These are phyloP conservation scores for Didymellaceae sp. DNA, from an alignment of 2,329 filamentous ascomycete species.

Conservation along the genomic window DNA sequence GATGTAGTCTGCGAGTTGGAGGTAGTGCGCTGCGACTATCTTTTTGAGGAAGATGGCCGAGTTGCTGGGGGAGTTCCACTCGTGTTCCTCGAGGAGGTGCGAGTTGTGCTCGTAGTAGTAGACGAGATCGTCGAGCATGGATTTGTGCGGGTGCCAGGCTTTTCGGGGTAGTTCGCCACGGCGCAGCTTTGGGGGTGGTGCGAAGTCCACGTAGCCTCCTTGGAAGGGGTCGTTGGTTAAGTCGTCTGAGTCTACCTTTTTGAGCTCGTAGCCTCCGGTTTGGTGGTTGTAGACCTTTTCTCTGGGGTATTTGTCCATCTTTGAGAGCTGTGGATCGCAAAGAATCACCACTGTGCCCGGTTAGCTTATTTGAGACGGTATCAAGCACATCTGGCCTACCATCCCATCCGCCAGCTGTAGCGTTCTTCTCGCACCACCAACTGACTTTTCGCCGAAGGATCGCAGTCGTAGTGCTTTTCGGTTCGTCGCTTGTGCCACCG, in stretches of 20 bases:
- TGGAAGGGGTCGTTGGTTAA: slow-evolving; percentile 37
- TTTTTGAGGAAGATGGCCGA: slow-evolving; percentile 43
- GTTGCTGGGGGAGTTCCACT: slow-evolving; percentile 30
- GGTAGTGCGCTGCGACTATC: slow-evolving; percentile 42
- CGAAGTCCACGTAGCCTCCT: slow-evolving; percentile 41
- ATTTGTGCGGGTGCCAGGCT: slow-evolving; percentile 31
- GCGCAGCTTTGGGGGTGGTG: slow-evolving; percentile 21
- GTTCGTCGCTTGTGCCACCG: slow-evolving; percentile 4
- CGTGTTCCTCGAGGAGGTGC: slow-evolving; percentile 19
- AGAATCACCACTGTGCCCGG: slow-evolving; percentile 35
- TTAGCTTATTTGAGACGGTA: not conserved
- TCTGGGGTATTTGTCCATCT: slow-evolving; percentile 13
- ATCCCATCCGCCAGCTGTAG: slow-evolving; percentile 36
- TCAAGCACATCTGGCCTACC: slow-evolving; percentile 24
- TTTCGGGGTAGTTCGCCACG: not conserved
- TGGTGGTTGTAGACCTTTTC: not conserved
- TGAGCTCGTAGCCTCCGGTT: not conserved
- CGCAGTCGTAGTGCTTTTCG: slow-evolving; percentile 33
- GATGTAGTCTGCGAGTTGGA: slow-evolving; percentile 45
- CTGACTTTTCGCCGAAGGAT: slow-evolving; percentile 41
- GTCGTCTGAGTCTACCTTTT: not conserved
- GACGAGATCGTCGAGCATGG: slow-evolving; percentile 38
- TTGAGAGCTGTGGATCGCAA: slow-evolving; percentile 38
- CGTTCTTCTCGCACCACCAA: slow-evolving; percentile 38
- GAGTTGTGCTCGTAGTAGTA: slow-evolving; percentile 37